Evolutionary conservation across 768 basidiomycete species (phyloP), one percentile per base, ranked within the genome.

Genomic region (Termitomyces sp.): DNA sequence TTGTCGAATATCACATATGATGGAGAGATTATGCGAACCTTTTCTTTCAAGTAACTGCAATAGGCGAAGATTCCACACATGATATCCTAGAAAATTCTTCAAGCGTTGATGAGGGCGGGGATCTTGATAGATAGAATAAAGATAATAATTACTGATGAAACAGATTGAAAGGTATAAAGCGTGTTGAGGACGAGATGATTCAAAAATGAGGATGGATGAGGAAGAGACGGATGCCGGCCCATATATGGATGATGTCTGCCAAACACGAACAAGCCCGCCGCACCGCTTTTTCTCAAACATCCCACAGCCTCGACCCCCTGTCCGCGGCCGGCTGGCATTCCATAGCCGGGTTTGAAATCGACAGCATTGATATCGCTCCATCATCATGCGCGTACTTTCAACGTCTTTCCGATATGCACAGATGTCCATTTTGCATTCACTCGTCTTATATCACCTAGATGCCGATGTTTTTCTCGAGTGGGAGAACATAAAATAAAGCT

Each of bases 11-110:
- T 41, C n/a, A 26, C 8, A 41, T 17, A 15, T 34, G 24, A 44
- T 47, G 42, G 32, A 17, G 45, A 52, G 34, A 60, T 35, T 51
- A 45, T 45, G 74, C 87, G 53, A 51, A 91, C 92, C 84, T 94
- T 95, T 76, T 98, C 95, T 73, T 88, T 88, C 68, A 98, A 80
- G 78, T 74, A 98, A 71, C 84, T 95, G 79, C 92, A 93, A 75
- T 97, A 98, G 54, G 81, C 90, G 70, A 98, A 98, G 75, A 98
- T 98, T 74, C 95, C 95, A 74, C 91, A 94, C 91, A 92, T 93
- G 55, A 61, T 71, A 38, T 22, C 51, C 54, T 42, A 47, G 15
- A 38, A 30, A 28, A 51, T 43, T 51, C 45, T 38, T n/a, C 14
- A 21, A 45, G 35, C 38, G 19, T 37, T 22, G 42, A 26, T 40